phyloP scores from a whole-genome alignment of 352 stramenopile genomes.

The Globisporangium paddicum region DNA sequence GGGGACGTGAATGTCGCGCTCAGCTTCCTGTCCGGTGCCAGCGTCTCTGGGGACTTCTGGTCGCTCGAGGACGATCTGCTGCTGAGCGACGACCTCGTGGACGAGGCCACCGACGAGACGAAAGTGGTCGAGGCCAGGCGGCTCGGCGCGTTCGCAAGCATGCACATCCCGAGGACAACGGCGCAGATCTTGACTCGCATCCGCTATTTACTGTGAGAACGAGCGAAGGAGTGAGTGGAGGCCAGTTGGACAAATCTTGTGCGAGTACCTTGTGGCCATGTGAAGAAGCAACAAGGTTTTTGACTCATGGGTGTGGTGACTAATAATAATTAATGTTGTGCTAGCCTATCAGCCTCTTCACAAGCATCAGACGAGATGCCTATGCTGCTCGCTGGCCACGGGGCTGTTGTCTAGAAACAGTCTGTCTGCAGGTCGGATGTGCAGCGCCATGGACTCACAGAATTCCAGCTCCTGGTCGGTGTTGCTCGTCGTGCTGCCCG shows the following conservation, averaged over 20 bases:
- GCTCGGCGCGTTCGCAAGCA: slow-evolving; percentile 29
- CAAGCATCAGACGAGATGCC: slow-evolving; percentile 1
- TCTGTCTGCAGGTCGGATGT: neutral
- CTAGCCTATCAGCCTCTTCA: neutral
- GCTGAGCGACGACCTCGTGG: slow-evolving; percentile 27
- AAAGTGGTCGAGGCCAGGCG: slow-evolving; percentile 22
- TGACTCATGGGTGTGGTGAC: neutral
- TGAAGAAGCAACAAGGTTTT: neutral
- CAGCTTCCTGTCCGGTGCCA: slow-evolving; percentile 30
- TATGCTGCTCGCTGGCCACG: neutral
- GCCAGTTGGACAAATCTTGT: neutral
- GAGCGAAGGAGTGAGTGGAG: neutral
- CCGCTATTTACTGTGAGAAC: slow-evolving; percentile 52
- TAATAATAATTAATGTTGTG: slow-evolving; percentile 1
- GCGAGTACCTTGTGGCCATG: neutral
- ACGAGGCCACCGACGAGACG: neutral
- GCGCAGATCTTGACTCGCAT: slow-evolving; percentile 49
- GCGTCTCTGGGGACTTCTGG: slow-evolving; percentile 30
- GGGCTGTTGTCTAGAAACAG: neutral
- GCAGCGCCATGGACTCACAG: slow-evolving; percentile 9
- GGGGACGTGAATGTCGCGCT: slow-evolving; percentile 24
- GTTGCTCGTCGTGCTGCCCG: neutral
- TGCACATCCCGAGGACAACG: slow-evolving; percentile 28
- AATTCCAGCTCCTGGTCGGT: slow-evolving; percentile 1
- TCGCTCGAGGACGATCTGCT: slow-evolving; percentile 43